Base-by-base conservation (phyloP, 352 stramenopile species). In the Pythium brachiatum region DNA sequence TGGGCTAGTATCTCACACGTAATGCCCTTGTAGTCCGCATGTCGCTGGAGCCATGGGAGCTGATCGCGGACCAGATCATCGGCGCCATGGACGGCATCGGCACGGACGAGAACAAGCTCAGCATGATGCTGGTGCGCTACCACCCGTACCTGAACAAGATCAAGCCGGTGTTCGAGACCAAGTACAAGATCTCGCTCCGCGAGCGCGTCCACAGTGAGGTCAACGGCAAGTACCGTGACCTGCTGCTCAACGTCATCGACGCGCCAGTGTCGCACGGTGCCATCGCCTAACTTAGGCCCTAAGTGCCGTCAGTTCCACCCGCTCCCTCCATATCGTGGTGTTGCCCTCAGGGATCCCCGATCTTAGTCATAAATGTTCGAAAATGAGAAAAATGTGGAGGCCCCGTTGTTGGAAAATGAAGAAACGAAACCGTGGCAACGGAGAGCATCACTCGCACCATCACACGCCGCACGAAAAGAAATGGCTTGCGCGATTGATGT, bases 21-120 rank as follows among this genome's bases (percentile, higher is more conserved):
- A 11, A 9, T 34, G 29, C 9, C 5, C 9, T 5, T 34, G 5
- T 34, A 34, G 29, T 83, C 27, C 75, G 76, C 21, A 57, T 91
- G 53, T 78, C 65, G 52, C 58, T 88, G 23, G 79, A 92, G 44
- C 75, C 80, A 26, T 90, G 70, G 61, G 62, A 79, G 27, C 73
- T 85, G 54, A 66, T 94, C 20, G 77, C 80, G 2, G 78, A 90
- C 23, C 71, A 83, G 36, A 68, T 93, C 25, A 76, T 89, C 62
- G 64, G 62, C 32, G 74, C 84, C 25, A 93, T 93, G 84, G 72
- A 73, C 13, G 82, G 82, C 52, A 53, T 86, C 9, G 84, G 84
- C 67, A 92, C 84, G 5, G 82, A 91, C 60, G 75, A 89, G 66
- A 79, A 72, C 27, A 79, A 76, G 48, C 72, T 93, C 11, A 84